Evolutionary conservation across 768 basidiomycete species (phyloP).

Genomic region (Pisolithus tinctorius): DNA sequence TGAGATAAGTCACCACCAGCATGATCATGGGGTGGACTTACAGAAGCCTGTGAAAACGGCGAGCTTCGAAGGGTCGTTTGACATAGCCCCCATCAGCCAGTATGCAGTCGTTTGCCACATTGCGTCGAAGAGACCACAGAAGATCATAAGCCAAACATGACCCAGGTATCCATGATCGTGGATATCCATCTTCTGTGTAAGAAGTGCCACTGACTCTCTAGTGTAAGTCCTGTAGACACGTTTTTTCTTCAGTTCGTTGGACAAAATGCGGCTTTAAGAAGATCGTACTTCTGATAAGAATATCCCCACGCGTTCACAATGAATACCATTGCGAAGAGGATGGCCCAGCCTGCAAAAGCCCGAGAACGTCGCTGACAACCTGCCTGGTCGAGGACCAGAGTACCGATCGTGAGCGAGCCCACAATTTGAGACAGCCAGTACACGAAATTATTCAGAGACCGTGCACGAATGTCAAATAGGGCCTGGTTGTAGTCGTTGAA

Average conservation of each 20-base stretch:
- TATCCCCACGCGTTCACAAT: slow-evolving; percentile 71
- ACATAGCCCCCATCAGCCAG: slow-evolving; percentile 84
- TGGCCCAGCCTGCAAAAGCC: slow-evolving; percentile 62
- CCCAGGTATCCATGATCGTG: slow-evolving; percentile 46
- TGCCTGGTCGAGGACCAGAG: slow-evolving; percentile 52
- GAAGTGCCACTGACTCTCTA: slow-evolving; percentile 37
- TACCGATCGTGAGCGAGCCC: slow-evolving; percentile 65
- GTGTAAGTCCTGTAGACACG: slow-evolving; percentile 45
- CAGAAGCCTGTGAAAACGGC: slow-evolving; percentile 80
- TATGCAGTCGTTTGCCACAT: slow-evolving; percentile 85
- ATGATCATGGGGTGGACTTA: slow-evolving; percentile 31
- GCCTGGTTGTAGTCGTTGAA: slow-evolving; percentile 78
- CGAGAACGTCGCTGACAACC: slow-evolving; percentile 55
- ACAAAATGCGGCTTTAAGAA: not conserved
- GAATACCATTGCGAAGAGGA: slow-evolving; percentile 60
- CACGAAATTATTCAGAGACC: slow-evolving; percentile 68
- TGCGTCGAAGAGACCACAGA: slow-evolving; percentile 69
- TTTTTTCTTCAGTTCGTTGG: not conserved
- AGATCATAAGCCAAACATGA: slow-evolving; percentile 57
- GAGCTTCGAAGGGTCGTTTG: slow-evolving; percentile 72
- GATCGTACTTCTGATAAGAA: slow-evolving; percentile 60
- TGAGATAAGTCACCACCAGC: not conserved
- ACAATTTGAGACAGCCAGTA: slow-evolving; percentile 80
- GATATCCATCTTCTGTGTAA: slow-evolving; percentile 51
- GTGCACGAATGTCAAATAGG: slow-evolving; percentile 72